Percentiles rank a stretch among this genome's conserved stretches.
These are phyloP conservation scores for Lodderomyces parapsilosis DNA, from an alignment of 1,139 yeast genomes.

Conservation along the genomic window DNA sequence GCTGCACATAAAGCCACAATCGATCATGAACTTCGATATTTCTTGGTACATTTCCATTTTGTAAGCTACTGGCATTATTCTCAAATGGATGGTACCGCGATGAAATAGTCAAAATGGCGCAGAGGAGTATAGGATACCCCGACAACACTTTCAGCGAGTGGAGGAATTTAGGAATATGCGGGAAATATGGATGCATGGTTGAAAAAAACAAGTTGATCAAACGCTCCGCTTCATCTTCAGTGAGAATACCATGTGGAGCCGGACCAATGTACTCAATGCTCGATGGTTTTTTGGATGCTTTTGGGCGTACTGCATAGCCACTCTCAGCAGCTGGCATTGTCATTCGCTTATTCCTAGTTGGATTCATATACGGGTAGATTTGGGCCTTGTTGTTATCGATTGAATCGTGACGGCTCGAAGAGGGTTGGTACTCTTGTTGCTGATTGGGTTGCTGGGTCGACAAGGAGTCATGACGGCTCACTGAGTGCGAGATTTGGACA, in stretches of 20 bases:
- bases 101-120: slow-evolving; percentile 78
- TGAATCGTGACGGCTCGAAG: background rate
- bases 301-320: slow-evolving; percentile 49
- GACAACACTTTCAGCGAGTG: slow-evolving; percentile 67
- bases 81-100: slow-evolving; percentile 68
- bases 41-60: slow-evolving; percentile 35
- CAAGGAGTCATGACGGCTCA: background rate
- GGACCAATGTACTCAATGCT: slow-evolving; percentile 66
- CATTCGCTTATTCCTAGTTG: slow-evolving; percentile 15
- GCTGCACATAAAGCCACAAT: slow-evolving; percentile 81
- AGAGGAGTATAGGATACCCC: slow-evolving; percentile 75
- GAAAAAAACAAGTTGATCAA: slow-evolving; percentile 67
- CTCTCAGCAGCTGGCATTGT: slow-evolving; percentile 42
- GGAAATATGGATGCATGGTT: slow-evolving; percentile 87
- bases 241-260: slow-evolving; percentile 52
- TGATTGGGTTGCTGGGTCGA: background rate
- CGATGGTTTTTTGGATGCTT: slow-evolving; percentile 49
- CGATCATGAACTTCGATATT: slow-evolving; percentile 71
- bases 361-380: slow-evolving; percentile 15
- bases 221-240: slow-evolving; percentile 65
- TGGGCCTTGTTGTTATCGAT: background rate
- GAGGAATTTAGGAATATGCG: slow-evolving; percentile 74
- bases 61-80: slow-evolving; percentile 27
- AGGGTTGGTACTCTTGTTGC: background rate
- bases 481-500: background rate